These are phyloP conservation scores for Schwanniomyces pseudopolymorphus DNA, from an alignment of 805 yeast species.

Conservation along the genomic window DNA sequence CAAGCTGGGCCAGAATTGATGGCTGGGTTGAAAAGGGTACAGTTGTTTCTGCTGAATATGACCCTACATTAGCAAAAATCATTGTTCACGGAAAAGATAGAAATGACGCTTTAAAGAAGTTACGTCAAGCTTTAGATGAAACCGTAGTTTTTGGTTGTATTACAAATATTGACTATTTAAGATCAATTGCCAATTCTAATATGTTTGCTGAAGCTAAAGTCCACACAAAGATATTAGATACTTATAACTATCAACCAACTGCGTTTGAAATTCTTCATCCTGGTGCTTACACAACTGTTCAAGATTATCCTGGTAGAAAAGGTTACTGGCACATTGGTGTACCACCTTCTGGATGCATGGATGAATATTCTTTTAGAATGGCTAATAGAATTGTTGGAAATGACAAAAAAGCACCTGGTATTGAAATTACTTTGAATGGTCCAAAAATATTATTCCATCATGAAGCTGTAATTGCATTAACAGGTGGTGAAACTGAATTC, in stretches of 20 bases:
- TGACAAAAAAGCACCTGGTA: slow-evolving; percentile 75
- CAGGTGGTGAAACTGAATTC: slow-evolving; percentile 81
- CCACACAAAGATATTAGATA: slow-evolving; percentile 83
- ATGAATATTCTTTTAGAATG: slow-evolving; percentile 80
- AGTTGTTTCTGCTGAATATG: slow-evolving; percentile 85
- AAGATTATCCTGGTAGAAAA: slow-evolving; percentile 93
- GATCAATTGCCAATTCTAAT: slow-evolving; percentile 77
- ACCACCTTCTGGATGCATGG: slow-evolving; percentile 99
- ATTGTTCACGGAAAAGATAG: slow-evolving; percentile 92
- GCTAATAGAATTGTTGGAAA: slow-evolving; percentile 94
- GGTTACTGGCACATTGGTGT: slow-evolving; percentile 92
- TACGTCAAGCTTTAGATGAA: slow-evolving; percentile 79
- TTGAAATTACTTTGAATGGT: slow-evolving; percentile 85
- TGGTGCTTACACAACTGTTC: slow-evolving; percentile 89
- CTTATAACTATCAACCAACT: slow-evolving; percentile 72
- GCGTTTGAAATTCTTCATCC: slow-evolving; percentile 77
- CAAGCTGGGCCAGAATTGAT: slow-evolving; percentile 89
- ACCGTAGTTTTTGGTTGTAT: slow-evolving; percentile 87
- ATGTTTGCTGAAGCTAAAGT: slow-evolving; percentile 85
- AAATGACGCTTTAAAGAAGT: slow-evolving; percentile 73
- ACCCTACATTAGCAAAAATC: slow-evolving; percentile 94
- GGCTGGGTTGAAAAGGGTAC: slow-evolving; percentile 94
- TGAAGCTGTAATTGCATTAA: slow-evolving; percentile 71
- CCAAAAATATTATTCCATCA: slow-evolving; percentile 85
- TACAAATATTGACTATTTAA: slow-evolving; percentile 85